Conservation (phyloP, 1,284 basidiomycete species). For the Papiliotrema laurentii region DNA sequence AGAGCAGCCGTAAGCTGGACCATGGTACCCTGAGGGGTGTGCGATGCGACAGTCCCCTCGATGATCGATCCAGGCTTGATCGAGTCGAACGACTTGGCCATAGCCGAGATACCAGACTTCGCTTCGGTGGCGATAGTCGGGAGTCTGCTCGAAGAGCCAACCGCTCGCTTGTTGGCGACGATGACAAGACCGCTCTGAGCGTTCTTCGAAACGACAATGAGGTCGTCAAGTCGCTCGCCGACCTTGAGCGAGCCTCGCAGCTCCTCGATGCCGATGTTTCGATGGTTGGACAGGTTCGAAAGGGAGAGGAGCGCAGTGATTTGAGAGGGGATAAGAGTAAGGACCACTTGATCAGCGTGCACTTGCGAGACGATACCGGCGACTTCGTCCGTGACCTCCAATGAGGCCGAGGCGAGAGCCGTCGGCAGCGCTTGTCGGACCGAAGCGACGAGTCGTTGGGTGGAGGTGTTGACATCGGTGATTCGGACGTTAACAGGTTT, state of each 20-base stretch:
- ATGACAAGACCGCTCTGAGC: conserved; percentile 82
- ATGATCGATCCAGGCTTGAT: conserved; percentile 67
- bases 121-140: conserved; percentile 48
- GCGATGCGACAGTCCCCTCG: conserved; percentile 68
- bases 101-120: conserved; percentile 52
- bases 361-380: conserved; percentile 68
- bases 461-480: conserved; percentile 63
- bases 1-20: conserved; percentile 68
- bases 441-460: conserved; percentile 71
- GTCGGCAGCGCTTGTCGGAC: conserved; percentile 73
- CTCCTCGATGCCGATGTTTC: conserved; percentile 63
- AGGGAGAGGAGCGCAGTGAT: conserved; percentile 79
- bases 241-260: conserved; percentile 63
- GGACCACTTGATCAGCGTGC: conserved; percentile 75
- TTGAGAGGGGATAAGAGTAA: conserved; percentile 66
- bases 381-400: conserved; percentile 72
- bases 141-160: not conserved
- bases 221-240: conserved; percentile 68
- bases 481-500: conserved; percentile 85
- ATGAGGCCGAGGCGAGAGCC: conserved; percentile 58
- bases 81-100: conserved; percentile 60
- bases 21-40: conserved; percentile 62
- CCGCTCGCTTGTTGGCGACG: conserved; percentile 59
- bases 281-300: conserved; percentile 79
- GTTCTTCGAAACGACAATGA: conserved; percentile 87